Conservation (phyloP, 441 rosid genomes). For the Euphorbia celastroides region DNA sequence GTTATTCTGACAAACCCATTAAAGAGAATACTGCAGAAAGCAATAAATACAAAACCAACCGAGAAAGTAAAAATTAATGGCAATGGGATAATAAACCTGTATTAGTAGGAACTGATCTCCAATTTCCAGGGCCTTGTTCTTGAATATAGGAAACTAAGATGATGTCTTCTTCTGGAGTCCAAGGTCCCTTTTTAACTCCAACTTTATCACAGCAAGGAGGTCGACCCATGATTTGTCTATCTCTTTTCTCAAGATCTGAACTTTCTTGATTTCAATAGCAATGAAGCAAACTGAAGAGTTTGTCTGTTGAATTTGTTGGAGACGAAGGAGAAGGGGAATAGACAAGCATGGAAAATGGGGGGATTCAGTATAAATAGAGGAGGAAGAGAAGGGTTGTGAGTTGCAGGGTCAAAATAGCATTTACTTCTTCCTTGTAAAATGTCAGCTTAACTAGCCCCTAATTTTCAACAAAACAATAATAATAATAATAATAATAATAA, state of each 20-base stretch:
- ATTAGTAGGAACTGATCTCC: slow-evolving; percentile 73
- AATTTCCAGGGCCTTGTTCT: slow-evolving; percentile 88
- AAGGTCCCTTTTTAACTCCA: slow-evolving; percentile 90
- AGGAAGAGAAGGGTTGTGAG: not conserved
- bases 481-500: too few species aligned
- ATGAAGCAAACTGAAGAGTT: too few species aligned
- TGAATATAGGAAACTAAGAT: slow-evolving; percentile 83
- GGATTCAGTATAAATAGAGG: slow-evolving; percentile 23
- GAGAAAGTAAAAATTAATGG: not conserved
- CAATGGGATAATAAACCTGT: slow-evolving; percentile 50
- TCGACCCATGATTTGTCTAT: slow-evolving; percentile 44
- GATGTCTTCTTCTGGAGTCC: slow-evolving; percentile 98
- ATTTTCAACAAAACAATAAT: too few species aligned
- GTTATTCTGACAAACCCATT: not conserved
- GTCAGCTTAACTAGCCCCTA: slow-evolving; percentile 31
- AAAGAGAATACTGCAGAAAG: slow-evolving; percentile 12
- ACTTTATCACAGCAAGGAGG: slow-evolving; percentile 88
- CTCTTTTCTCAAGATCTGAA: not conserved
- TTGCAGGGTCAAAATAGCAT: slow-evolving; percentile 66
- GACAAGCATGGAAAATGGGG: slow-evolving; percentile 24
- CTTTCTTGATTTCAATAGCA: too few species aligned
- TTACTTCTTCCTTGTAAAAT: slow-evolving; percentile 49
- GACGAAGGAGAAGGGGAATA: slow-evolving; percentile 6
- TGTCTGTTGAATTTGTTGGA: too few species aligned
- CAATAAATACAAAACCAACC: slow-evolving; percentile 32